A percentile compares a stretch with the other conserved stretches of the same genome.
These are phyloP conservation scores for Ceratobasidium sp. DNA, from an alignment of 1,284 basidiomycete species.

Conservation along the genomic window DNA sequence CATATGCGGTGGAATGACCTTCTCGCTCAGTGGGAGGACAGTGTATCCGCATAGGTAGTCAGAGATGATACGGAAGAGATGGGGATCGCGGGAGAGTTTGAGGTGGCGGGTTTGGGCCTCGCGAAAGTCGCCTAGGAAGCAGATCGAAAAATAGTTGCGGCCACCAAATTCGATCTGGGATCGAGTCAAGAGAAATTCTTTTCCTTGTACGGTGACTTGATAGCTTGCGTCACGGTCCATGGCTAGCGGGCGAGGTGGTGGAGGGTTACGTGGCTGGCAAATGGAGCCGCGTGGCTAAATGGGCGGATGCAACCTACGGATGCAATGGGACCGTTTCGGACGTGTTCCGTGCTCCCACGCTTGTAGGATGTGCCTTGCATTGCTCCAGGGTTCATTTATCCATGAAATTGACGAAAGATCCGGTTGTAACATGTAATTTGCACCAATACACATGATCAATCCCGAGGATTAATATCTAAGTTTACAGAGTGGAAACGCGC, in stretches of 20 bases:
- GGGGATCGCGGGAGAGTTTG: background rate
- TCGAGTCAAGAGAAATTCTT: background rate
- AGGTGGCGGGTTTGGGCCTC: background rate
- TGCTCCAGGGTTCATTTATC: no score
- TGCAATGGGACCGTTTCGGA: no score
- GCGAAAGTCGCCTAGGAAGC: slow-evolving; percentile 15
- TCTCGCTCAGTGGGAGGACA: background rate
- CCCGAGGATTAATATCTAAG: no score
- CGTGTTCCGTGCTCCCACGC: no score
- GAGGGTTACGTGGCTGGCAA: no score
- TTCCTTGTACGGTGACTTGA: slow-evolving; percentile 1
- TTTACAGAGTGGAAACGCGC: no score
- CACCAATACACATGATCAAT: no score
- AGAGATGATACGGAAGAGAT: background rate
- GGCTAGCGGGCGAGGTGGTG: background rate
- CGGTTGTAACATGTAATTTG: no score
- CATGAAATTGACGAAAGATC: no score
- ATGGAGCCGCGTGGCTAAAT: background rate
- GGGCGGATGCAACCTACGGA: background rate
- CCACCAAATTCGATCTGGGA: slow-evolving; percentile 16
- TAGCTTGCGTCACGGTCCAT: background rate
- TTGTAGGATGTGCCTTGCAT: no score
- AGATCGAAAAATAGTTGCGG: background rate
- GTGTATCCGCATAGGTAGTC: slow-evolving; percentile 12
- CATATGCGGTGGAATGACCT: background rate